Percentiles rank a stretch among this genome's conserved stretches.
These are phyloP conservation scores for Solanum ossicruentum DNA, from an alignment of 257 asterid species.

Conservation along the genomic window DNA sequence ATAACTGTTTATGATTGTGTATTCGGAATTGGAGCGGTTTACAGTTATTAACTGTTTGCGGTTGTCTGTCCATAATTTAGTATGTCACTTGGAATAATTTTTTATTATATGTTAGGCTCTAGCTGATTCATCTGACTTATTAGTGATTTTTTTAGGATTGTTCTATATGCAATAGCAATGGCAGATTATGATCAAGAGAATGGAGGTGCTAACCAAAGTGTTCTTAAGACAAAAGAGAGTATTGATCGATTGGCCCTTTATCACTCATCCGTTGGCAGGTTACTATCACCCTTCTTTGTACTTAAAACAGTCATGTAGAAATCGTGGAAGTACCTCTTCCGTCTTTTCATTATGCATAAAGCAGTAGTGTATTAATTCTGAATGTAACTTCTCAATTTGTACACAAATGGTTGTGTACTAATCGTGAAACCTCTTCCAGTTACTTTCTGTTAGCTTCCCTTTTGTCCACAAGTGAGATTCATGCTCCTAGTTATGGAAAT, in stretches of 20 bases:
- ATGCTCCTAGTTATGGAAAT: not conserved
- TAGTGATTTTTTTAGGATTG: constrained; percentile 32
- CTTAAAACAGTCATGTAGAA: not conserved
- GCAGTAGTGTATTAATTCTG: not conserved
- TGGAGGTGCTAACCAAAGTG: constrained; percentile 31
- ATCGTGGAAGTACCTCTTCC: not conserved
- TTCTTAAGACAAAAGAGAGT: constrained; percentile 60
- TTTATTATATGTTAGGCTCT: not conserved
- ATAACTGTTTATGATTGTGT: not conserved
- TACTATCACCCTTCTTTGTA: not conserved
- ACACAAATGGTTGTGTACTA: not conserved
- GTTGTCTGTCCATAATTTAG: not conserved
- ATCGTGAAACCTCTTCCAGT: not conserved
- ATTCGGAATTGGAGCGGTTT: not conserved
- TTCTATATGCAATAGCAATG: constrained; percentile 66
- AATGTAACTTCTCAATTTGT: not conserved
- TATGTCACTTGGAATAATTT: not conserved
- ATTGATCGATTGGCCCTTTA: constrained; percentile 53
- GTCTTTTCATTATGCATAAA: not conserved
- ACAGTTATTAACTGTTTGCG: not conserved
- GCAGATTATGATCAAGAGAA: constrained; percentile 70
- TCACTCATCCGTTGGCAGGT: constrained; percentile 89
- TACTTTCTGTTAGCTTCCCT: not conserved
- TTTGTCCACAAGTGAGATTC: not conserved
- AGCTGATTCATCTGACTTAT: not conserved